Evolutionary conservation across 257 asterid genomes (phyloP), one percentile per base, ranked within the genome.

Genomic region (Sherardia arvensis): DNA sequence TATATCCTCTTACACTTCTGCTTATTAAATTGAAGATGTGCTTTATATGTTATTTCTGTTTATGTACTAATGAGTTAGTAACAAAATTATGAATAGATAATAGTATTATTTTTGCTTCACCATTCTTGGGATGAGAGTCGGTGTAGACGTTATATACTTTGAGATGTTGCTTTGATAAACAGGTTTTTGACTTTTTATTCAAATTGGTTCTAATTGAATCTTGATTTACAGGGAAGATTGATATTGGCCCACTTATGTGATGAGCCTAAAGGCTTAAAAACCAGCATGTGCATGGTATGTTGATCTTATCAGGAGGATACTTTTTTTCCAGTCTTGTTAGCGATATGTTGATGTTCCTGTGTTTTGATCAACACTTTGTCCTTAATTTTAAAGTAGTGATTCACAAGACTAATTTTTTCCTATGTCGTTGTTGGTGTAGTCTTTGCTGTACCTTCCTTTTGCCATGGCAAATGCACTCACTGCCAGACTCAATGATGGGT

Each of bases 211-310:
- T 67, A 36, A 40, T 67, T 69, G 33, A 47, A 59, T 69, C 36
- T 51, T 68, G 73, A 17, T 77, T 77, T 72, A 67, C 90, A 90
- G 97, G 97, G 97, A 78, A 82, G 97, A 76, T 73, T 91, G 95
- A 86, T 91, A 75, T 79, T 91, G 40, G 87, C 97, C 65, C 97
- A 87, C 76, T 73, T 91, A 54, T 91, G 96, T 68, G 97, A 91
- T 71, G 97, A 91, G 81, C 96, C 97, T 25, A 91, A 87, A 85
- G 97, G 97, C 66, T 78, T 91, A 80, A 91, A 91, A 84, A 91
- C 97, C 68, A 82, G 83, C 74, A 91, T 91, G 96, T 87, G 97
- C 86, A 81, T 88, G 95, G 96, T 91, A 86, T 18, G 81, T 55
- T 61, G 40, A 40, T 68, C 73, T 47, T 76, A 68, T 53, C 49